phyloP scores from a whole-genome alignment of 768 basidiomycete genomes.

The Jaapia argillacea region DNA sequence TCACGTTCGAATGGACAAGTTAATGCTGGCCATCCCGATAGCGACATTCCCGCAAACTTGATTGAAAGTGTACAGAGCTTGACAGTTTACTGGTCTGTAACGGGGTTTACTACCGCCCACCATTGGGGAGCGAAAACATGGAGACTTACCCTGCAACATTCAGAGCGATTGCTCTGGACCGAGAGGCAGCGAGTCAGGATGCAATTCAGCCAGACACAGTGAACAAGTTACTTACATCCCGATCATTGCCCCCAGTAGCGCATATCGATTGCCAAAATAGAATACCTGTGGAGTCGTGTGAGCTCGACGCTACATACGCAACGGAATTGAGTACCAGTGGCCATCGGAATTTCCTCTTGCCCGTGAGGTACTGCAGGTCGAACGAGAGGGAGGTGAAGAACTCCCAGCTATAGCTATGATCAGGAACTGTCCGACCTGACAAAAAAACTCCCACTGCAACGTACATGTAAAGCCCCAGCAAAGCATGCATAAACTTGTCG shows the following conservation, averaged over 20 bases:
- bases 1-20: conserved; percentile 60
- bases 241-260: conserved; percentile 50
- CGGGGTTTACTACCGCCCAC: too few relatives aligned
- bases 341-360: conserved; percentile 53
- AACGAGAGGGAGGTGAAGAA: conserved; percentile 52
- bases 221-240: conserved; percentile 44
- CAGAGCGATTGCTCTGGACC: too few relatives aligned
- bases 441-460: conserved; percentile 12
- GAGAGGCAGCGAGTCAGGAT: too few relatives aligned
- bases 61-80: conserved; percentile 60
- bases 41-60: conserved; percentile 54
- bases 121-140: too few relatives aligned
- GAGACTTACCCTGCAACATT: conserved; percentile 3
- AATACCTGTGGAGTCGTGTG: conserved; percentile 32
- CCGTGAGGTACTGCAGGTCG: conserved; percentile 51
- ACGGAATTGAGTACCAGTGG: conserved; percentile 38
- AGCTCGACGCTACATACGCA: neutral
- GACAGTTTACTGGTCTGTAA: conserved; percentile 46
- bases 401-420: conserved; percentile 43
- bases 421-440: conserved; percentile 3
- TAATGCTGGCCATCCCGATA: conserved; percentile 62
- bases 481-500: conserved; percentile 46
- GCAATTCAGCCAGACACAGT: conserved; percentile 3
- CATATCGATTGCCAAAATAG: conserved; percentile 64
- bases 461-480: conserved; percentile 52